Conservation (phyloP, 805 yeast species). For the Vanderwaltozyma yarrowii region DNA sequence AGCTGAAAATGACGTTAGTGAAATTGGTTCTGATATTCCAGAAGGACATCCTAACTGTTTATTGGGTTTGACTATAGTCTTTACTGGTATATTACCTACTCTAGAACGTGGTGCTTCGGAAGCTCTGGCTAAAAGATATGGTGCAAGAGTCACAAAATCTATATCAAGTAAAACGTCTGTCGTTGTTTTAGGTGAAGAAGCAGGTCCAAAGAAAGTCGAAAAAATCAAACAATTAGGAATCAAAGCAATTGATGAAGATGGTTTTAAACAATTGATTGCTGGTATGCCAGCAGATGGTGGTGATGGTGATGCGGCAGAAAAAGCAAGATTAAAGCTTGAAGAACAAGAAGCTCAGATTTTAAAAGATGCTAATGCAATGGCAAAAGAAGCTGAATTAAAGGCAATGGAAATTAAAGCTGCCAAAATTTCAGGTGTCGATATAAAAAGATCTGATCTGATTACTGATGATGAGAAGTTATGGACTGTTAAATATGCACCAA, state of each 20-base stretch:
- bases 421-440: conserved; percentile 16
- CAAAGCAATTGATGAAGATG: conserved; percentile 80
- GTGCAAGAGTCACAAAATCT: conserved; percentile 83
- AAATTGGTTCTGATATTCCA: conserved; percentile 41
- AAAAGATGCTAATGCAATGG: conserved; percentile 41
- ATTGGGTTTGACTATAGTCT: conserved; percentile 81
- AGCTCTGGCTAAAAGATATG: conserved; percentile 68
- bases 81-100: conserved; percentile 81
- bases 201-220: conserved; percentile 90
- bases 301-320: conserved; percentile 63
- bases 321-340: conserved; percentile 57
- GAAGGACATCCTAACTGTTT: conserved; percentile 80
- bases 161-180: conserved; percentile 77
- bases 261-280: conserved; percentile 61
- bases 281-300: conserved; percentile 94
- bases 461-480: conserved; percentile 56
- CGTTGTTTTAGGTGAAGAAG: conserved; percentile 89
- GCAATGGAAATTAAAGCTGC: conserved; percentile 20
- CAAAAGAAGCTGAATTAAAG: conserved; percentile 35
- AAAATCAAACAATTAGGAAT: conserved; percentile 63
- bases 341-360: conserved; percentile 52
- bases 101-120: conserved; percentile 71
- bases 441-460: conserved; percentile 11
- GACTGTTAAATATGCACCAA: conserved; percentile 93
- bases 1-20: conserved; percentile 8